Evolutionary conservation across 2,329 filamentous ascomycete species (phyloP).

Genomic region (Phaeosphaeriaceae sp.): DNA sequence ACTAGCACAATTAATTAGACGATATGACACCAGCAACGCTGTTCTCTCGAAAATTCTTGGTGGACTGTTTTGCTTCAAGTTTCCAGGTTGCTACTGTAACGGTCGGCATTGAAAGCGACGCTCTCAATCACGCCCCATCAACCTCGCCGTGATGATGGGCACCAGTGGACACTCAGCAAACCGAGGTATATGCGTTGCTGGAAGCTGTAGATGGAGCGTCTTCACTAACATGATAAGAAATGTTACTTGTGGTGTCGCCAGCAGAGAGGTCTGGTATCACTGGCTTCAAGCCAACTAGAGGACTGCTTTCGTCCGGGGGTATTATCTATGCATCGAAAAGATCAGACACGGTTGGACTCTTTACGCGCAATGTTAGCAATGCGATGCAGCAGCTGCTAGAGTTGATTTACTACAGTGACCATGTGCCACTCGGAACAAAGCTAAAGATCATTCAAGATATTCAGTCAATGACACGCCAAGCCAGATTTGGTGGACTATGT

Average conservation of each 20-base stretch:
- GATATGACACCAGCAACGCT: too few species aligned
- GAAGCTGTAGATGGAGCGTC: too few species aligned
- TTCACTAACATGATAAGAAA: too few species aligned
- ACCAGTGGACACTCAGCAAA: too few species aligned
- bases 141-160: too few species aligned
- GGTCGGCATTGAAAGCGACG: too few species aligned
- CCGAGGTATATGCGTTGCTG: constrained; percentile 53
- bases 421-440: neutral
- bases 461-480: constrained; percentile 11
- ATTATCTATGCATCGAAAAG: constrained; percentile 65
- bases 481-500: constrained; percentile 7
- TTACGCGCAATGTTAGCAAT: constrained; percentile 61
- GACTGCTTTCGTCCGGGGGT: constrained; percentile 64
- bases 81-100: too few species aligned
- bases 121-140: too few species aligned
- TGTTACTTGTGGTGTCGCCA: constrained; percentile 21
- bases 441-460: constrained; percentile 1
- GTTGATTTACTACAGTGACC: constrained; percentile 3
- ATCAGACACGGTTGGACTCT: constrained; percentile 60
- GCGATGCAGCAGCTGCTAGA: constrained; percentile 57
- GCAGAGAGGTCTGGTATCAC: constrained; percentile 24
- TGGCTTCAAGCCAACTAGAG: constrained; percentile 40
- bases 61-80: too few species aligned
- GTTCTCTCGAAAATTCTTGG: too few species aligned
- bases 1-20: neutral